Evolutionary conservation across 1,284 basidiomycete genomes (phyloP), one percentile per base, ranked within the genome.

Genomic region (Chalciporus piperatoides): DNA sequence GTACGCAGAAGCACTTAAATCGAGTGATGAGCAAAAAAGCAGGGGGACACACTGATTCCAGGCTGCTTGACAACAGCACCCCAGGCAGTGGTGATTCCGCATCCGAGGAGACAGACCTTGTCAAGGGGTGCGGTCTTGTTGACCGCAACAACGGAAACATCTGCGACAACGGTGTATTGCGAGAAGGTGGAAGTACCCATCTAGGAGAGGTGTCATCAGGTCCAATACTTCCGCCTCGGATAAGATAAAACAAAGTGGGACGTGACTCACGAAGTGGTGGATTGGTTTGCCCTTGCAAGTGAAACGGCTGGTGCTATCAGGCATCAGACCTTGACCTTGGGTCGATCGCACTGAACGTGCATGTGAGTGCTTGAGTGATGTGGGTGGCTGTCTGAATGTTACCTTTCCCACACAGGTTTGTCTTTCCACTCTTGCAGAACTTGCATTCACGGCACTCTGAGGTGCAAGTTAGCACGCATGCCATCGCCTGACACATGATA

Each of bases 151-250:
- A 99, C 90, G 28, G 95, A 98, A 55, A 94, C 94, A 63, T 99
- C 92, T 44, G 93, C 92, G 4, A 99, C 94, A 49, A 99, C 97
- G 10, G 97, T 99, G 77, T 99, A 99, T 70, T 99, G 95, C 21
- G 93, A 95, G 75, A 99, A 99, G 4, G 96, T 97, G 40, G 95
- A 97, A 19, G 89, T 92, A 41, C 96, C 96, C 97, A 99, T 99
- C 92, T 95, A 41, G 45, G 24, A 37, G 23, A 6, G 21, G 8
- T 27, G 11, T 37, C 19, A 25, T 47, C n/a, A 48, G 37, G 37
- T 47, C 44, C 23, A 14, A 10, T 9, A 10, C n/a, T 37, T 23
- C 46, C 14, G 9, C n/a, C 11, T 7, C 44, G 39, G 6, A 19
- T 37, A 19, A 30, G 15, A 46, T 37, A 19, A 27, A n/a, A 46